Evolutionary conservation across 305 asterid species (phyloP).

Genomic region (Solanum hybrid): DNA sequence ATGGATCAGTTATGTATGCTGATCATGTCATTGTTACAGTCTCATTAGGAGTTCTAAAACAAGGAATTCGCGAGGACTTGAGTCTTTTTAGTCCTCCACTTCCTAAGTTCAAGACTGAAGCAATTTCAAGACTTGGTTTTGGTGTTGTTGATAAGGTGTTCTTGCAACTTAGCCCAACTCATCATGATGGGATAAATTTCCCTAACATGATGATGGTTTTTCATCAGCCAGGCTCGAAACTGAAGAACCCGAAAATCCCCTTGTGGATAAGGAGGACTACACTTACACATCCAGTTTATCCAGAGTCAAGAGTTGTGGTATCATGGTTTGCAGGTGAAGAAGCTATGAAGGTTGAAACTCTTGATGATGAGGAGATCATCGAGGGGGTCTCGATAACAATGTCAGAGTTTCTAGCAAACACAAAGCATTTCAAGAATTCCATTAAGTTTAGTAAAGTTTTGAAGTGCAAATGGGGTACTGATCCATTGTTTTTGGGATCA

Average conservation of each 20-base stretch:
- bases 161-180: conserved; percentile 28
- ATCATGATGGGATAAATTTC: conserved; percentile 4
- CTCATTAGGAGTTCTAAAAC: conserved; percentile 71
- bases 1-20: conserved; percentile 49
- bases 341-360: conserved; percentile 61
- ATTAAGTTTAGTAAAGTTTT: not conserved
- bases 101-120: conserved; percentile 43
- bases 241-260: conserved; percentile 43
- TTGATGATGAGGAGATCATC: conserved; percentile 34
- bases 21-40: conserved; percentile 81
- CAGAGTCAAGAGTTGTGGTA: conserved; percentile 39
- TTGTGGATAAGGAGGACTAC: conserved; percentile 75
- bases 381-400: not conserved
- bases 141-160: conserved; percentile 85
- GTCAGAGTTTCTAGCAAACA: not conserved
- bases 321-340: conserved; percentile 87
- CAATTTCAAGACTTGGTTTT: conserved; percentile 67
- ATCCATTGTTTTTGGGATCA: not conserved
- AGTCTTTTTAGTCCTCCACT: conserved; percentile 54
- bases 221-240: conserved; percentile 23
- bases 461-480: not conserved
- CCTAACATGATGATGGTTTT: conserved; percentile 69
- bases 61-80: conserved; percentile 33
- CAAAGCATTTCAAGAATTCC: not conserved
- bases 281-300: conserved; percentile 44